These are phyloP conservation scores for Penicillium concentricum DNA, from an alignment of 2,329 filamentous ascomycete genomes.

Conservation along the genomic window DNA sequence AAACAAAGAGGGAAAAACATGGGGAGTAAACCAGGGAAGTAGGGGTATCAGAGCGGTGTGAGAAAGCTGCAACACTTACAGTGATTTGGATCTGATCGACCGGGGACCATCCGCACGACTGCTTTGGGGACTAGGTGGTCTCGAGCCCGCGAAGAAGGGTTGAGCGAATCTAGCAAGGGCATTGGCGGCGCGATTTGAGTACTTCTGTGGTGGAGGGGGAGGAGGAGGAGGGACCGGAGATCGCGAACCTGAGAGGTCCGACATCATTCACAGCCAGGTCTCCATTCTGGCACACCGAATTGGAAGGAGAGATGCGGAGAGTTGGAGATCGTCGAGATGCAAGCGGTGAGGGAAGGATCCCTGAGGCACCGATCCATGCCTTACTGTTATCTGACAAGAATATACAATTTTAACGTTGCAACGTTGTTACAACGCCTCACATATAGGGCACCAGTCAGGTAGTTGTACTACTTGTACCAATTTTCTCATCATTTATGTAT, in stretches of 20 bases:
- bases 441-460: neutral
- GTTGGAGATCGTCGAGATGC: conserved; percentile 3
- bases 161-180: conserved; percentile 54
- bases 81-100: conserved; percentile 39
- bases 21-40: conserved; percentile 10
- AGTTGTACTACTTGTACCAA: neutral
- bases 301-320: conserved; percentile 10
- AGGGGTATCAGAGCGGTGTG: conserved; percentile 15
- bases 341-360: conserved; percentile 6
- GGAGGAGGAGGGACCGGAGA: conserved; percentile 37
- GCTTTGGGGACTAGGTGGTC: conserved; percentile 53
- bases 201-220: conserved; percentile 37
- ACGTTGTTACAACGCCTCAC: neutral
- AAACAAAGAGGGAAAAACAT: neutral
- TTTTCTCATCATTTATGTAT: neutral
- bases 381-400: neutral
- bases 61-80: conserved; percentile 34
- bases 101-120: conserved; percentile 29
- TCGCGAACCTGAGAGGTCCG: conserved; percentile 29
- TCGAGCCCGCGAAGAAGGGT: conserved; percentile 54
- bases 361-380: conserved; percentile 4
- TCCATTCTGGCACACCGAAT: conserved; percentile 28
- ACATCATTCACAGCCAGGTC: conserved; percentile 24
- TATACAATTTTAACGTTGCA: neutral
- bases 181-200: conserved; percentile 47